Conservation (phyloP, 495 filamentous ascomycete species). For the Lasiosphaeriaceae sp. region DNA sequence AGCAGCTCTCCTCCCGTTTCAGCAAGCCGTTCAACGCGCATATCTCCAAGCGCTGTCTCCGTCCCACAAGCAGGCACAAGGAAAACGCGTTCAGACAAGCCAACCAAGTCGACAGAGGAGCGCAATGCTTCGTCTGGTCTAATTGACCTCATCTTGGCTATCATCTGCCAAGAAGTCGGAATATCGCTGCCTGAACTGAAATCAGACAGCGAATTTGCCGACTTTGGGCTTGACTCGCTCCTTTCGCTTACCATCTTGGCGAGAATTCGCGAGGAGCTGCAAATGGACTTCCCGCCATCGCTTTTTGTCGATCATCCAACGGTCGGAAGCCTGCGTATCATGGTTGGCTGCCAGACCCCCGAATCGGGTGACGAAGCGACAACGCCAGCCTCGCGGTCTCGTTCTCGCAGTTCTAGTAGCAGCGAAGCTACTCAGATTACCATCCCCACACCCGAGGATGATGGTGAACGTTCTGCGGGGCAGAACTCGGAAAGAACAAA, state of each 20-base stretch:
- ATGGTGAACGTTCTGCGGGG: background rate
- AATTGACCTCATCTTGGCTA: background rate
- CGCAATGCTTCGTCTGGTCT: background rate
- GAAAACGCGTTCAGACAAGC: background rate
- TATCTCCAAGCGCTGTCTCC: background rate
- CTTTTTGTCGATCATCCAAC: background rate
- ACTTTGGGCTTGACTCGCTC: slow-evolving; percentile 30
- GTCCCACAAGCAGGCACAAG: background rate
- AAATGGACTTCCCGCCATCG: background rate
- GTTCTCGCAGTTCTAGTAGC: background rate
- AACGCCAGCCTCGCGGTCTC: background rate
- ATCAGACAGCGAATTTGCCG: slow-evolving; percentile 33
- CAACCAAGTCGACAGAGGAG: slow-evolving; percentile 27
- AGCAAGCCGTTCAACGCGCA: background rate
- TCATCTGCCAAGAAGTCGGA: slow-evolving; percentile 31
- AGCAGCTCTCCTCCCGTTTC: background rate
- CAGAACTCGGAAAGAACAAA: background rate
- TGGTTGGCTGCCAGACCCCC: background rate
- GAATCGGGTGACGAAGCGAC: background rate
- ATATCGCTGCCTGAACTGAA: slow-evolving; percentile 9
- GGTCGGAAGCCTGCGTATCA: background rate
- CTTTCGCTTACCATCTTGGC: background rate
- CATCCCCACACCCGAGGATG: background rate
- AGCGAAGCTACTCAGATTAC: background rate
- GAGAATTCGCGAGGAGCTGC: background rate